Conservation (phyloP, 2,329 filamentous ascomycete genomes). For the Lachnellula occidentalis region DNA sequence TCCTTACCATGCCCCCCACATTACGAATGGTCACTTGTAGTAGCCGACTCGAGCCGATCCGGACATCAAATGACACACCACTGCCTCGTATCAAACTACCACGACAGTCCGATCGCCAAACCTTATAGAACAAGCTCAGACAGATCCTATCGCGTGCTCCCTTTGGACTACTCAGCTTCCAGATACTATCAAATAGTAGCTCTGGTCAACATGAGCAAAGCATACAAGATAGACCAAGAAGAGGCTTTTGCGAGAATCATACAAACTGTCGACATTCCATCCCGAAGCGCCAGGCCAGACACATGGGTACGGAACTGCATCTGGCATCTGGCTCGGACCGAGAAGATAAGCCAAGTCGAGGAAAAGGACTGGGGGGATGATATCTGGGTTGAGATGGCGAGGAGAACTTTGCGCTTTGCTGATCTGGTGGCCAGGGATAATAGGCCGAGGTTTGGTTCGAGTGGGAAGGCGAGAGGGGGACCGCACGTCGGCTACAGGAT, state of each 20-base stretch:
- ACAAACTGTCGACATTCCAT: not conserved
- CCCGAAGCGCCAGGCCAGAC: not conserved
- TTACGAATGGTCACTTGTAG: not conserved
- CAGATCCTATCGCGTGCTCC: not conserved
- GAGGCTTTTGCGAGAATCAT: not conserved
- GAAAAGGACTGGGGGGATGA: not conserved
- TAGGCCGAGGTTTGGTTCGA: not conserved
- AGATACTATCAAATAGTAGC: not conserved
- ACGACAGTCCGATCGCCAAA: not conserved
- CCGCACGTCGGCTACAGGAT: not conserved
- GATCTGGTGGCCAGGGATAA: not conserved
- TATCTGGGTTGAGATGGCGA: not conserved
- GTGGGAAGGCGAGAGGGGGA: not conserved
- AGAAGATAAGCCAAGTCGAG: not conserved
- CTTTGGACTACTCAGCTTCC: not conserved
- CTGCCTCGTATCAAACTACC: not conserved
- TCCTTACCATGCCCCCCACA: not conserved
- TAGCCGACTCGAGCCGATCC: not conserved
- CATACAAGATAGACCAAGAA: not conserved
- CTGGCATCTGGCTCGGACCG: not conserved
- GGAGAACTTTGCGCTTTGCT: not conserved
- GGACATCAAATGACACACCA: not conserved
- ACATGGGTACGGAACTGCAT: not conserved
- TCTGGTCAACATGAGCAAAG: not conserved
- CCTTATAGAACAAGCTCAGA: not conserved